Evolutionary conservation across 257 asterid genomes (phyloP).

Genomic region (Ilex asprella): DNA sequence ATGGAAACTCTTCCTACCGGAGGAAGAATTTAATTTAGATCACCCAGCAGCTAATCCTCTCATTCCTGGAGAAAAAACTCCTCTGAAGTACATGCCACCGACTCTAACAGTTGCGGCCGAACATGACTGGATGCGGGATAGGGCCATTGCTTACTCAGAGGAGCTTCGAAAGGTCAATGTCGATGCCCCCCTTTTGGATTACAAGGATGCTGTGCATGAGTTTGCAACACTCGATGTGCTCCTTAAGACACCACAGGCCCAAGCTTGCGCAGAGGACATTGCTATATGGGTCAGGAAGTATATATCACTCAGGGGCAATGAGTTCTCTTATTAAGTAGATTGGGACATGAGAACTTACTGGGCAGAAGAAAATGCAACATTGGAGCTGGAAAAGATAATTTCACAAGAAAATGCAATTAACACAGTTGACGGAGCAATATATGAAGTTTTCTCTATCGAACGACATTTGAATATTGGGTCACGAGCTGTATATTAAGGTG

Average conservation of each 20-base stretch:
- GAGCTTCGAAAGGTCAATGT: conserved; percentile 78
- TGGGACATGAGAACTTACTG: neutral
- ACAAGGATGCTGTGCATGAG: conserved; percentile 74
- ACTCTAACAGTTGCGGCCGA: conserved; percentile 76
- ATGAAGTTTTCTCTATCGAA: too few relatives aligned
- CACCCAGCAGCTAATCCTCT: conserved; percentile 81
- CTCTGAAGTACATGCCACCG: conserved; percentile 71
- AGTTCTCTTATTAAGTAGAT: conserved; percentile 51
- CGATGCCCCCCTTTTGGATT: conserved; percentile 74
- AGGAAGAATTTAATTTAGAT: conserved; percentile 47
- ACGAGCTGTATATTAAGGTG: too few relatives aligned
- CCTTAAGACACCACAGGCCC: conserved; percentile 63
- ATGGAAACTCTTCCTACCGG: conserved; percentile 74
- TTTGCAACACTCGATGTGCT: conserved; percentile 70
- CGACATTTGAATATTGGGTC: too few relatives aligned
- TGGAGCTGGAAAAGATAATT: too few relatives aligned
- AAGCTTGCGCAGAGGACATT: conserved; percentile 74
- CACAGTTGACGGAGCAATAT: too few relatives aligned
- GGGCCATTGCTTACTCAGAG: conserved; percentile 74
- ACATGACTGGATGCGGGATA: conserved; percentile 83
- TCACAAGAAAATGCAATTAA: too few relatives aligned
- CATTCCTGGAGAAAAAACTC: conserved; percentile 20
- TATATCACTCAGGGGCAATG: conserved; percentile 76
- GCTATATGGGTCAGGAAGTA: conserved; percentile 81
- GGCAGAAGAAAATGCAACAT: neutral